Evolutionary conservation across 306 rosid genomes (phyloP).

Genomic region (Alnus glutinosa): DNA sequence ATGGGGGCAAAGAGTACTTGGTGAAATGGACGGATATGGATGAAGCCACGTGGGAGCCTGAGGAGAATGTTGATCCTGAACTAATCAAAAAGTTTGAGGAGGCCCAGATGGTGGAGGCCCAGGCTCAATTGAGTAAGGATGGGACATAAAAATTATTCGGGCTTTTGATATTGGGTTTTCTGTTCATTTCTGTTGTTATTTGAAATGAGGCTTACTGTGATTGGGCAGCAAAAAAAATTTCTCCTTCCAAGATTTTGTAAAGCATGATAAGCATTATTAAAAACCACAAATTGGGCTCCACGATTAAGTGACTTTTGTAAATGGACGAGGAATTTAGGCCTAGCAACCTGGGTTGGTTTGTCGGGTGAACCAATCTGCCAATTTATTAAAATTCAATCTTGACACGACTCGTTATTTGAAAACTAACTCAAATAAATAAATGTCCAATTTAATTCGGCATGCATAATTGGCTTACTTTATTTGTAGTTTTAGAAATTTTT

Average conservation of each 20-base stretch:
- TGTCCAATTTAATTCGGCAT: too few relatives aligned
- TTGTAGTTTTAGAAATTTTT: too few relatives aligned
- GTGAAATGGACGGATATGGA: constrained; percentile 82
- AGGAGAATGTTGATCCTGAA: constrained; percentile 69
- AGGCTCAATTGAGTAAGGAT: constrained; percentile 29
- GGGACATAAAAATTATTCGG: constrained; percentile 12
- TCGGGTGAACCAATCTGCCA: too few relatives aligned
- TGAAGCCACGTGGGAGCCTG: constrained; percentile 92
- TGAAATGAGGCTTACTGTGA: not conserved
- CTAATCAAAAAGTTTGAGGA: constrained; percentile 49
- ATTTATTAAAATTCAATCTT: too few relatives aligned
- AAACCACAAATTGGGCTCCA: not conserved
- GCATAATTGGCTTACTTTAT: too few relatives aligned
- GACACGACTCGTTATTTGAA: too few relatives aligned
- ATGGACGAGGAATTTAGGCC: too few relatives aligned
- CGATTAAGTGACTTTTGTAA: not conserved
- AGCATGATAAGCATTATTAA: not conserved
- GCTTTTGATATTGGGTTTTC: not conserved
- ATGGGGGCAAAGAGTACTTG: constrained; percentile 57
- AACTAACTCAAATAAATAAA: too few relatives aligned
- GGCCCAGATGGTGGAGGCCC: constrained; percentile 15
- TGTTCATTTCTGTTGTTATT: not conserved
- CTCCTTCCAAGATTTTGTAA: too few relatives aligned
- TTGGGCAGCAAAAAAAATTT: too few relatives aligned
- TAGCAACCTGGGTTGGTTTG: too few relatives aligned